phyloP scores from a whole-genome alignment of 495 filamentous ascomycete genomes.

The Penicillium coffeae region DNA sequence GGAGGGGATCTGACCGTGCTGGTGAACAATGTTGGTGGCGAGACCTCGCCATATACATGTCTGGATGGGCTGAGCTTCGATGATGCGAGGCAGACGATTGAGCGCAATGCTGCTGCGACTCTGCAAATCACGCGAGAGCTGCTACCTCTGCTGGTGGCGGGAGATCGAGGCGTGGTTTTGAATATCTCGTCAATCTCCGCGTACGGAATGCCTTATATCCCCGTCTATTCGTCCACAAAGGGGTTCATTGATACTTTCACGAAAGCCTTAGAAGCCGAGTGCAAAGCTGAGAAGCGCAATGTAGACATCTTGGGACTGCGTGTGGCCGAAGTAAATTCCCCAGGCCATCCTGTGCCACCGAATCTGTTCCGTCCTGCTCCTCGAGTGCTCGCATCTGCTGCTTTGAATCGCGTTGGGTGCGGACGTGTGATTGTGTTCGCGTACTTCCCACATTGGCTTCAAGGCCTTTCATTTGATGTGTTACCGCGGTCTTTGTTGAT shows the following conservation, averaged over 20 bases:
- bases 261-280: conserved; percentile 27
- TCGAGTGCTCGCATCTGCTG: conserved; percentile 22
- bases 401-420: conserved; percentile 30
- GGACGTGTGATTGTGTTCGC: conserved; percentile 20
- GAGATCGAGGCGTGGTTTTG: conserved; percentile 32
- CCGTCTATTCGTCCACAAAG: conserved; percentile 35
- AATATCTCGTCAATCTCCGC: conserved; percentile 39
- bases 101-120: conserved; percentile 38
- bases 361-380: conserved; percentile 19
- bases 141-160: conserved; percentile 27
- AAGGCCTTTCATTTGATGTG: conserved; percentile 17
- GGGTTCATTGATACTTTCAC: conserved; percentile 34
- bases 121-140: conserved; percentile 41
- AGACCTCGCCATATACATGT: conserved; percentile 11
- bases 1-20: conserved; percentile 34
- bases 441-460: conserved; percentile 30
- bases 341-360: conserved; percentile 16
- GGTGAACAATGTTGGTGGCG: conserved; percentile 49
- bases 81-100: conserved; percentile 24
- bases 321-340: conserved; percentile 21
- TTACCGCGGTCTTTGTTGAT: conserved; percentile 21
- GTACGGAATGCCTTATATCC: conserved; percentile 33
- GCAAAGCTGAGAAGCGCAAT: conserved; percentile 15
- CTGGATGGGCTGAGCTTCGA: conserved; percentile 18
- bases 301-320: conserved; percentile 29